Base-by-base conservation (phyloP, 164 flowering plant species). In the Protea cynaroides region DNA sequence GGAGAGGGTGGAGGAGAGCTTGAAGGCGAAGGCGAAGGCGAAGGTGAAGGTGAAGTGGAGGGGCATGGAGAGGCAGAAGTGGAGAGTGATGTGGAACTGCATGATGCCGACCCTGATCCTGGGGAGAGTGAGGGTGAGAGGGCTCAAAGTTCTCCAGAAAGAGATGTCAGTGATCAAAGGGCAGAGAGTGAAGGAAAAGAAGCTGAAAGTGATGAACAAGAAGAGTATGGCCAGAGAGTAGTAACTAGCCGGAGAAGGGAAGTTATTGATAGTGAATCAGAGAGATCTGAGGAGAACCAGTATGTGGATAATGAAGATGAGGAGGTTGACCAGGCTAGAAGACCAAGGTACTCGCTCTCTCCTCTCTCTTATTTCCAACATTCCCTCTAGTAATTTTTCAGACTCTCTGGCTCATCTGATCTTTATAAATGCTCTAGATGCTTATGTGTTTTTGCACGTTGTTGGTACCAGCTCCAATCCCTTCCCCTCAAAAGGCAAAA, bases 71-170 rank as follows among this genome's bases (percentile, higher is more conserved):
- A 91, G 63, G 92, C 73, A 12, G 95, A 87, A 52, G 78, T 79
- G 70, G 97, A 89, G 72, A 89, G 92, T 69, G 96, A 88, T 65
- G 92, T 78, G 17, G 96, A 91, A 50, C 46, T 73, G 49, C 85
- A 64, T 64, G 90, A 86, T 44, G 78, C 66, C 47, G 89, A 84
- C 40, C 90, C 81, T 65, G 86, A 84, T 76, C 87, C 68, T 52
- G 90, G 82, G 29, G 96, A 94, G 73, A 91, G 97, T 76, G 99
- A 89, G 71, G 96, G 81, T 64, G 97, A 89, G 74, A 82, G 94
- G 74, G 90, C 79, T 64, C 87, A 83, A 75, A 86, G 90, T 72
- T 86, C 90, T 18, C 82, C 79, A 19, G 96, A 94, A 65, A 86
- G 82, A 58, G 98, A 85, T 61, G 67, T 71, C 63, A 87, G 77